Evolutionary conservation across 768 basidiomycete species (phyloP), one percentile per base, ranked within the genome.

Genomic region (Hortiboletus flavorubellus): DNA sequence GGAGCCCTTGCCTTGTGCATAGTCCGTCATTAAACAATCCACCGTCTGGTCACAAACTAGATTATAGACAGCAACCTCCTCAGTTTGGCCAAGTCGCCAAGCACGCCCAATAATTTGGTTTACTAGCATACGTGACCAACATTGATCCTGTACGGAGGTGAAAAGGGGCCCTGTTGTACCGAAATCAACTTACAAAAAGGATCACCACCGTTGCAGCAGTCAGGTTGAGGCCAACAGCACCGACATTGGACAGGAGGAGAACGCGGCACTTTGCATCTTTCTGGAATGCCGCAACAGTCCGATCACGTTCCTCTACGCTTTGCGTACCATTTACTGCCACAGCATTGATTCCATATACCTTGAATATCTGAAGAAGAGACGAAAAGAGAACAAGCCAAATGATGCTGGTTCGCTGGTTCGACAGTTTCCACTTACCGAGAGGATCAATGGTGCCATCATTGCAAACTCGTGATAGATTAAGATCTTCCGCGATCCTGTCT

Each of bases 61-160:
- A 11, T 51, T 60, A 14, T 60, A 60, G 21, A 55, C 59, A 2
- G 45, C 1, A 8, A 60, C 57, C 1, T n/a, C 53, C 5, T 54
- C 45, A 0, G 53, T 37, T 16, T 60, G 59, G 5, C 59, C 57
- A 2, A 59, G 53, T 2, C 46, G 57, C 57, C 57, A 60, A 2
- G 57, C 59, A 10, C 53, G 38, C 10, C 59, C 56, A 14, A 60
- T 58, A 7, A 60, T 35, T 30, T 60, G 57, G 7, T 60, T 59
- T 2, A 55, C 53, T 2, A 59, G 18, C 56, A 60, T 58, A 0
- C 53, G 14, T 0, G 59, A 60, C 56, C 59, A 60, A 21, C 59
- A 60, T 34, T 26, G 26, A 26, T 26, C 26, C 26, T 26, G 26
- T 26, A 26, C 26, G 26, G 26, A 26, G 26, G 26, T 26, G 26